Base-by-base conservation (phyloP, 2,329 filamentous ascomycete genomes). In the Ceratocystis destructans region DNA sequence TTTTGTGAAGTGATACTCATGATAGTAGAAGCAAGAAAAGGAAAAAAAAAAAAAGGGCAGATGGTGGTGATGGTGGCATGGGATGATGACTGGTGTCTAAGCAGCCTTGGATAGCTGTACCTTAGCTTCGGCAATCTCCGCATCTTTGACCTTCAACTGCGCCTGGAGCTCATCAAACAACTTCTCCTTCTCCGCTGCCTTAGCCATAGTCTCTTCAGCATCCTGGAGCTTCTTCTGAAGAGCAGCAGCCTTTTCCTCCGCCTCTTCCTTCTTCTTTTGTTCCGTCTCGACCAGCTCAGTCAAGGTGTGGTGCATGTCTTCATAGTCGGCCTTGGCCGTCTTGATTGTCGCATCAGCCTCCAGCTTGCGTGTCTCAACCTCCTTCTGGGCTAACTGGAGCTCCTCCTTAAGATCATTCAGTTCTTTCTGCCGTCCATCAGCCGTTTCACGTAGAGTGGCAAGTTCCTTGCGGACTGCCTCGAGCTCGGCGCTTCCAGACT, bases 301-400 rank as follows among this genome's bases (percentile, higher is more conserved):
- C 77, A 87, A 79, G 68, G 80, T 83, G 64, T 87, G 83, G 71
- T 83, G 82, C 76, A 87, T 81, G 69, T 85, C 83, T 71, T 82
- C 79, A 73, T 84, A 85, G 72, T 85, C 82, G n/a, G 79, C 77
- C 72, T 79, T 77, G 61, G 80, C 77, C n/a, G 78, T 82, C 79
- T 83, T 83, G 64, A 76, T 71, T 72, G 78, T 79, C 10, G 78
- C 78, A 10, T 80, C 79, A 2, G 79, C 77, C 70, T 82, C 79
- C 25, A 78, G 76, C 73, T 77, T 79, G 70, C 79, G 75, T 6
- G 80, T 78, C 69, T 82, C 79, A 0, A 85, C 75, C 64, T 84
- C 81, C 72, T 82, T 82, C 68, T 79, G 75, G 1, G 76, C 73
- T 65, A 82, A 74, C 57, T 77, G 75, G 1, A 84, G 72, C 68